Percentiles rank a stretch among this genome's conserved stretches.
These are phyloP conservation scores for Solanum dulcamara DNA, from an alignment of 257 asterid species.

Conservation along the genomic window DNA sequence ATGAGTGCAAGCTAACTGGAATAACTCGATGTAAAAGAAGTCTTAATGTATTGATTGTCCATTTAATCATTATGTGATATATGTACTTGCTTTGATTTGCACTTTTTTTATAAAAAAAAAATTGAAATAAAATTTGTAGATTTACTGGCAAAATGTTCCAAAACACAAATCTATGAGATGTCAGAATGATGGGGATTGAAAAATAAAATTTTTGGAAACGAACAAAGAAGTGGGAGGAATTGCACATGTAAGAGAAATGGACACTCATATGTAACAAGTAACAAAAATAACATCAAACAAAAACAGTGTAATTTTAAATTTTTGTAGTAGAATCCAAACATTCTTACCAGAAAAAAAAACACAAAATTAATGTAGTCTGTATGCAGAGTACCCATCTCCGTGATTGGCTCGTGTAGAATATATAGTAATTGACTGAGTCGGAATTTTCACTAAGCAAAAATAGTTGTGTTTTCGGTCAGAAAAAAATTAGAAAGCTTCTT, in stretches of 20 bases:
- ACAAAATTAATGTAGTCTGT: neutral
- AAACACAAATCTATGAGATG: neutral
- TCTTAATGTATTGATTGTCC: neutral
- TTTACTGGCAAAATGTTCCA: neutral
- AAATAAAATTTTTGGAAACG: neutral
- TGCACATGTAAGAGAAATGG: neutral
- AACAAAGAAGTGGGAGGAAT: neutral
- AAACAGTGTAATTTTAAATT: neutral
- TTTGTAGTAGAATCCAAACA: neutral
- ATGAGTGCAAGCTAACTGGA: neutral
- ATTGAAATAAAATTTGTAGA: neutral
- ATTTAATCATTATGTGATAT: neutral
- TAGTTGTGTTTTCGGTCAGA: no score
- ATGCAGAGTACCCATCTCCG: neutral
- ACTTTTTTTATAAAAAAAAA: neutral
- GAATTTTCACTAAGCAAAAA: neutral
- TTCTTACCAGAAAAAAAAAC: neutral
- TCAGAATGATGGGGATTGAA: neutral
- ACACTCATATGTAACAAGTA: neutral
- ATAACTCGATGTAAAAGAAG: neutral
- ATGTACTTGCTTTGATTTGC: neutral
- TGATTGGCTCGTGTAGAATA: neutral
- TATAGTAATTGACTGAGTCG: neutral
- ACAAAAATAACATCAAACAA: neutral
- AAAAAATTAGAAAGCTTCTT: no score